Evolutionary conservation across 2,329 filamentous ascomycete genomes (phyloP), one percentile per base, ranked within the genome.

Genomic region (Aureobasidium sp.): DNA sequence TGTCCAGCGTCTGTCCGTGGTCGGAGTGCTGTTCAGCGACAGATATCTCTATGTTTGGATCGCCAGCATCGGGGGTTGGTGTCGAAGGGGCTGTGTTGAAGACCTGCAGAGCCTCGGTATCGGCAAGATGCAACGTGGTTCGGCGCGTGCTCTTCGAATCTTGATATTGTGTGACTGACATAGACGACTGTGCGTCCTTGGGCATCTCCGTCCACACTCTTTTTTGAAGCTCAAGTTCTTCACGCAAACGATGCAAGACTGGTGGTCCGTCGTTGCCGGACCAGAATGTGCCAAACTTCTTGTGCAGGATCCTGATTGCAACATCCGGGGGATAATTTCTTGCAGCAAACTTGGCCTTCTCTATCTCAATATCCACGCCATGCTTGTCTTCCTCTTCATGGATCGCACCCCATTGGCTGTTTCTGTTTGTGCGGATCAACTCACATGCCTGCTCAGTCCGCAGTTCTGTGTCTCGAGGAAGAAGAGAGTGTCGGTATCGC

Each of bases 401-500:
- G 29, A 63, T 49, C 27, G 69, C 53, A 58, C 71, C 72, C 73
- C 72, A 75, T 42, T 67, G 62, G 21, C 71, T 73, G 21, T 68
- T 66, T 7, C 64, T 66, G 58, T 71, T 70, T 3, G 70, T 68
- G 39, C 72, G 67, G 49, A 63, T 64, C 47, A 75, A 64, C 30
- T 63, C 68, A 59, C 66, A 70, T 9, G 67, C 65, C n/a, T 68
- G 63, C 27, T 69, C 65, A 7, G 70, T 66, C 6, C 66, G 68
- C 13, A 74, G 62, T 8, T 68, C 66, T 45, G 69, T 72, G 59
- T 70, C 67, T 10, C 62, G 59, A 3, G 72, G 70, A 34, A 75
- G 63, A 9, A 72, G 62, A 1, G 70, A 69, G 55, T 74, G 71
- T 21, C 68, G 67, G 62, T 75, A 75, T 11, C 69, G 67, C 47